These are phyloP conservation scores for Lentinula lateritia DNA, from an alignment of 768 basidiomycete species.

Conservation along the genomic window DNA sequence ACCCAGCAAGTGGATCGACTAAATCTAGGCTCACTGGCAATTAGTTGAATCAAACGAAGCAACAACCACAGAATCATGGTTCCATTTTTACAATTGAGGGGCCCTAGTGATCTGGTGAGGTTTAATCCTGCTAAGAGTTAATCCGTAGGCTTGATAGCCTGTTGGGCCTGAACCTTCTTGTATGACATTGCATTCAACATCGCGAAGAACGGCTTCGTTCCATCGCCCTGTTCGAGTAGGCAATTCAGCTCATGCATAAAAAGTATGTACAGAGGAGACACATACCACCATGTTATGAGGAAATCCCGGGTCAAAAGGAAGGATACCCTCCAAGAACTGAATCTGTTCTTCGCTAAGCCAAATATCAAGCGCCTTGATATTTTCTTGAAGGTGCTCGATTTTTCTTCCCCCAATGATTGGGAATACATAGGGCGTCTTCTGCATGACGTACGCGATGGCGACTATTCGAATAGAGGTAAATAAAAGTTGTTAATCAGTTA, in stretches of 20 bases:
- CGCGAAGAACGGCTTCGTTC: neutral
- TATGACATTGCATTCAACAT: neutral
- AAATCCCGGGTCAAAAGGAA: slow-evolving; percentile 5
- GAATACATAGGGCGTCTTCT: slow-evolving; percentile 19
- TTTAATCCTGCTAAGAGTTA: neutral
- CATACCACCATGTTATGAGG: neutral
- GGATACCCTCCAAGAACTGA: slow-evolving; percentile 24
- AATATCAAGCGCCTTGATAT: slow-evolving; percentile 34
- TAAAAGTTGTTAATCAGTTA: no score
- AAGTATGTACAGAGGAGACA: neutral
- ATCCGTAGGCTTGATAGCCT: neutral
- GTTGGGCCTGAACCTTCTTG: neutral
- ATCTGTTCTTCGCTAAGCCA: slow-evolving; percentile 30
- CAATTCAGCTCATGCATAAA: neutral
- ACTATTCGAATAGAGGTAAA: neutral
- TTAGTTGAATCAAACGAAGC: no score
- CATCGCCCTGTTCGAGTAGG: neutral
- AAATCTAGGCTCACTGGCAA: no score
- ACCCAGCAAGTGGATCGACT: no score
- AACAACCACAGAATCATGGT: no score
- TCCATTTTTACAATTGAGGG: no score
- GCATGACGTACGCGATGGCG: slow-evolving; percentile 23
- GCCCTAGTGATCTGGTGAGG: no score
- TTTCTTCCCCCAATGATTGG: slow-evolving; percentile 18
- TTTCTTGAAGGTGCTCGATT: slow-evolving; percentile 16